Evolutionary conservation across 2,329 filamentous ascomycete genomes (phyloP).

Genomic region (Sarocladium brachiariae): DNA sequence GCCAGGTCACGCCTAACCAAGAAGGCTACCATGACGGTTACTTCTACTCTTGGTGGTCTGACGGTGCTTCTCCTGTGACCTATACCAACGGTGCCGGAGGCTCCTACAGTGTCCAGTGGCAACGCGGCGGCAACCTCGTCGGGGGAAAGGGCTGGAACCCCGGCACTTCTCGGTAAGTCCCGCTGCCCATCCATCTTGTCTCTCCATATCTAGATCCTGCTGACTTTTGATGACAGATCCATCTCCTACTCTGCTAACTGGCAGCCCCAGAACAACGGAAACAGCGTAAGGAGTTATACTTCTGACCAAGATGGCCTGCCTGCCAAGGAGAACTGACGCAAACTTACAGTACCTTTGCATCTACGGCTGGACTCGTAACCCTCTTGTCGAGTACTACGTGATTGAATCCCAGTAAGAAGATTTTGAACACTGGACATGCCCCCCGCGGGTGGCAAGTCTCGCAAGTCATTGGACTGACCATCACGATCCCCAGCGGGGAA

Average conservation of each 20-base stretch:
- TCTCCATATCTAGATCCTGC: too few relatives aligned
- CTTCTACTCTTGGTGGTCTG: constrained; percentile 38
- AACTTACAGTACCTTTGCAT: constrained; percentile 21
- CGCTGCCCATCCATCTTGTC: too few relatives aligned
- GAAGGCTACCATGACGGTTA: constrained; percentile 29
- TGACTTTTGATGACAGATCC: too few relatives aligned
- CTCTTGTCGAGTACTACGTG: constrained; percentile 27
- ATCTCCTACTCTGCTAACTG: constrained; percentile 23
- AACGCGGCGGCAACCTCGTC: constrained; percentile 43
- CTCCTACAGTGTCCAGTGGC: constrained; percentile 36
- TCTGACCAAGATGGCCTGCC: too few relatives aligned
- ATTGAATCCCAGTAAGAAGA: constrained; percentile 21
- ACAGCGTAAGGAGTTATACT: constrained; percentile 15
- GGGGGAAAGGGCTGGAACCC: constrained; percentile 53
- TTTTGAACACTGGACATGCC: too few relatives aligned
- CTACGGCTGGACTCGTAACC: constrained; percentile 28
- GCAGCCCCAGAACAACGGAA: constrained; percentile 22
- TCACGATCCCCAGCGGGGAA: constrained; percentile 4
- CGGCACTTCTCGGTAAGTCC: constrained; percentile 37
- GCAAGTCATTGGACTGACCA: too few relatives aligned
- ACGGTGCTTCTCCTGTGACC: constrained; percentile 29
- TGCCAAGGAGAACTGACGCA: too few relatives aligned
- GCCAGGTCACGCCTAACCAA: constrained; percentile 23
- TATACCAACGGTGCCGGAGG: constrained; percentile 34
- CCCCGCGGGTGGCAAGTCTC: too few relatives aligned